Base-by-base conservation (phyloP, 2,329 filamentous ascomycete genomes). In the Coniochaeta prunicola region DNA sequence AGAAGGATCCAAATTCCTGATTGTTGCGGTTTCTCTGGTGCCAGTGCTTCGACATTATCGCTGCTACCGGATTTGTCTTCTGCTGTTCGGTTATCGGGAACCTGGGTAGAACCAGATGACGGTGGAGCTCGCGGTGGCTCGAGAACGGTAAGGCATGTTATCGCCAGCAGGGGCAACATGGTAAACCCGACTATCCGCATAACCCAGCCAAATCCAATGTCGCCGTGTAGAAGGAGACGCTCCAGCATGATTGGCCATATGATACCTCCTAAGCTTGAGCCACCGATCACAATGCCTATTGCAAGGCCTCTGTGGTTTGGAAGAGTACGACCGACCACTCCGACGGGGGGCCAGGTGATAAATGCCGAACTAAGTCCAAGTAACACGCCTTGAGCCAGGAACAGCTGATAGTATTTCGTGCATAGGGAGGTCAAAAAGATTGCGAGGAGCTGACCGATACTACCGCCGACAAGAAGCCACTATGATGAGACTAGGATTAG, bases 151-250 rank as follows among this genome's bases (percentile, higher is more conserved):
- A 67, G 7, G 53, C 68, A 72, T 2, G 70, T 61, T 30, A 76
- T 60, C 0, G 53, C 57, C 5, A 76, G 62, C 3, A 73, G 62
- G 4, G 73, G 72, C 2, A 75, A 60, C 71, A 76, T 75, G 19
- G 70, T 70, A 36, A 77, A 77, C 1, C 70, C 75, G 3, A 74
- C 66, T 31, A 62, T 59, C 10, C 62, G 59, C 45, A 63, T 62
- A 64, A 19, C 67, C 68, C 6, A 74, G 68, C n/a, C 73, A 81
- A 58, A 75, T 3, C 69, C 64, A 33, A 71, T 59, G 1, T 57
- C 60, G 15, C 58, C 59, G 15, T 64, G 40, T 10, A 64, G 60
- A 21, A 73, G 61, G 19, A 73, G 63, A 13, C 63, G 63, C 15
- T 66, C 59, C 1, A 73, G 58, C 57, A 66, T 65, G 17, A 72